These are phyloP conservation scores for Phytophthora meadii DNA, from an alignment of 352 stramenopile genomes.

Conservation along the genomic window DNA sequence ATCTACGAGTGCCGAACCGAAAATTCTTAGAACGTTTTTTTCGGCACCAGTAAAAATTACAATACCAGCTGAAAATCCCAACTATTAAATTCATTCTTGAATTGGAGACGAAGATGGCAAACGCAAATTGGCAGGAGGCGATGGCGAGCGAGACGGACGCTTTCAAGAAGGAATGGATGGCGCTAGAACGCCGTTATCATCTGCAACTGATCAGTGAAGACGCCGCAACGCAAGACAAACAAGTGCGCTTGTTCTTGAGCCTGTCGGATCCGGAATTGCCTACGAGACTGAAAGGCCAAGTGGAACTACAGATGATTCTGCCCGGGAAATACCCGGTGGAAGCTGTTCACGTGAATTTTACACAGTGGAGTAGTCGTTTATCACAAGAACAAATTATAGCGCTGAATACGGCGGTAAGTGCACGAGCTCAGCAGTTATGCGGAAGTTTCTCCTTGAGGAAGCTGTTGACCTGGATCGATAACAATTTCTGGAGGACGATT, in stretches of 20 bases:
- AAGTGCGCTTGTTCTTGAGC: slow-evolving; percentile 55
- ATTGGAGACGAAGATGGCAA: slow-evolving; percentile 14
- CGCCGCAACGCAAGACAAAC: slow-evolving; percentile 17
- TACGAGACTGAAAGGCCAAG: slow-evolving; percentile 57
- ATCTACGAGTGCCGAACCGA: slow-evolving; percentile 2
- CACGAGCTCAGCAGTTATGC: slow-evolving; percentile 46
- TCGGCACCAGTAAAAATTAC: slow-evolving; percentile 7
- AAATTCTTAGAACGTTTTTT: slow-evolving; percentile 28
- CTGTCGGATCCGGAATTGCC: slow-evolving; percentile 73
- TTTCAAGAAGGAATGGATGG: slow-evolving; percentile 66
- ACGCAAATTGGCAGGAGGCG: slow-evolving; percentile 35
- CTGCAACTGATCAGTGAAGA: slow-evolving; percentile 36
- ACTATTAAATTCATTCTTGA: not conserved
- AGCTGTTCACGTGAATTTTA: slow-evolving; percentile 57
- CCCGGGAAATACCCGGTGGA: slow-evolving; percentile 59
- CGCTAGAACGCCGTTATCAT: slow-evolving; percentile 72
- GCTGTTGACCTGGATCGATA: slow-evolving; percentile 86
- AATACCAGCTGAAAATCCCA: not conserved
- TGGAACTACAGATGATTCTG: slow-evolving; percentile 61
- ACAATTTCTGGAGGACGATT: slow-evolving; percentile 68
- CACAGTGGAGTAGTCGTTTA: slow-evolving; percentile 57
- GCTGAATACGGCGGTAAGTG: slow-evolving; percentile 46
- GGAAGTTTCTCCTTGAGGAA: slow-evolving; percentile 67
- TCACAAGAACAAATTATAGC: slow-evolving; percentile 39
- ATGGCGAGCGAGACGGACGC: slow-evolving; percentile 43